A percentile compares a stretch with the other conserved stretches of the same genome.
phyloP scores from a whole-genome alignment of 2,329 filamentous ascomycete genomes.

The Botryotinia convoluta region DNA sequence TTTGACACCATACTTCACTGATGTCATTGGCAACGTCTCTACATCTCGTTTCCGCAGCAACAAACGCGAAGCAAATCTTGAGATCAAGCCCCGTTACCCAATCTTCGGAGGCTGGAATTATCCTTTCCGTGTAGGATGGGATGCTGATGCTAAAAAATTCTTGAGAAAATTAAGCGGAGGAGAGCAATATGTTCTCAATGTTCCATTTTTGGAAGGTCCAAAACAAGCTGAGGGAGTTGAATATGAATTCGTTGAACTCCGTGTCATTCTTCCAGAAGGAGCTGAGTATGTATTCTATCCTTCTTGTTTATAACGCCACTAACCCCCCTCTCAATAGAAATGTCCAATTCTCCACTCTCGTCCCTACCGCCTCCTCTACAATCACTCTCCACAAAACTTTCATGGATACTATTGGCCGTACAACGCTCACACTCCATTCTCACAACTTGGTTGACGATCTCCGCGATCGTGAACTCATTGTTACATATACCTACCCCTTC shows the following conservation, averaged over 20 bases:
- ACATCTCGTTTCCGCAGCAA: conserved; percentile 83
- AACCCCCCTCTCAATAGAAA: conserved; percentile 54
- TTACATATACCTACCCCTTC: conserved; percentile 83
- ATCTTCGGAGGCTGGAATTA: conserved; percentile 98
- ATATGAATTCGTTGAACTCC: conserved; percentile 77
- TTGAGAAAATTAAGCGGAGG: conserved; percentile 61
- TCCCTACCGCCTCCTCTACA: conserved; percentile 64
- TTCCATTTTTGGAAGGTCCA: conserved; percentile 91
- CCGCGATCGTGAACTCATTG: conserved; percentile 76
- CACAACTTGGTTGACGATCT: conserved; percentile 89
- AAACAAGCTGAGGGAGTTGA: conserved; percentile 81
- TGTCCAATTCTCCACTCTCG: conserved; percentile 70
- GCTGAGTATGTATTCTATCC: conserved; percentile 64
- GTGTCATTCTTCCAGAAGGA: conserved; percentile 87
- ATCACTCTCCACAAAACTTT: conserved; percentile 77
- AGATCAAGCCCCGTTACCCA: conserved; percentile 93
- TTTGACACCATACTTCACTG: conserved; percentile 87
- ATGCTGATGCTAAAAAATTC: conserved; percentile 76
- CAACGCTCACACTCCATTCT: conserved; percentile 74
- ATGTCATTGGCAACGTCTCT: conserved; percentile 95
- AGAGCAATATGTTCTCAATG: conserved; percentile 79
- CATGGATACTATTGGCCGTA: conserved; percentile 89
- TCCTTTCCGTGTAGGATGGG: conserved; percentile 95
- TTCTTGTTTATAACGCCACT: conserved; percentile 45
- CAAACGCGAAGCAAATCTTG: conserved; percentile 75